Conservation (phyloP, 768 basidiomycete species). For the Flagelloscypha sp. region DNA sequence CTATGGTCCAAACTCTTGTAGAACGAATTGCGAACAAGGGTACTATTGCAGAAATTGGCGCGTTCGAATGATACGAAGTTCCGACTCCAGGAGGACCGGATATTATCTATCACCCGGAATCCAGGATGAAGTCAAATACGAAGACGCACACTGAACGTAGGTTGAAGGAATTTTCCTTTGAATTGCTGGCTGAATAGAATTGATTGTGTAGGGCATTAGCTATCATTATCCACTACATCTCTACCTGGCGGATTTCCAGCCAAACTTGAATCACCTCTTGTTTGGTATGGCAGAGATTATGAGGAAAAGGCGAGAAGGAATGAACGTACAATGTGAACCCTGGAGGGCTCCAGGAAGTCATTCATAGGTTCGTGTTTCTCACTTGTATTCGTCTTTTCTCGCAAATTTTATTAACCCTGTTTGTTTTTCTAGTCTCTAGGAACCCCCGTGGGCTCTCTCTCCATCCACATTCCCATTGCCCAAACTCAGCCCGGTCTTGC, state of each 20-base stretch:
- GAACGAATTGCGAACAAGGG: too few relatives aligned
- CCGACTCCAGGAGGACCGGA: too few relatives aligned
- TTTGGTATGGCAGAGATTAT: conserved; percentile 38
- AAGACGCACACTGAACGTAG: not conserved
- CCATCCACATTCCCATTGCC: conserved; percentile 37
- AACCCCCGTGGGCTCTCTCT: conserved; percentile 26
- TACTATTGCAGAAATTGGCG: too few relatives aligned
- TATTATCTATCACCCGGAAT: conserved; percentile 1
- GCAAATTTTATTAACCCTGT: not conserved
- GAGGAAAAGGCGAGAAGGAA: conserved; percentile 28
- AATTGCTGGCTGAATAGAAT: too few relatives aligned
- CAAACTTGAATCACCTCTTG: conserved; percentile 28
- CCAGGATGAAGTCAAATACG: not conserved
- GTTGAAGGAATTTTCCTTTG: too few relatives aligned
- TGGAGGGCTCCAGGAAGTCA: conserved; percentile 29
- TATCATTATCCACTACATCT: conserved; percentile 8
- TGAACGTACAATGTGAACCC: conserved; percentile 33
- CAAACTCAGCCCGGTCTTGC: conserved; percentile 24
- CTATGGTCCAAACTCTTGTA: too few relatives aligned
- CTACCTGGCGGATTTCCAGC: conserved; percentile 31
- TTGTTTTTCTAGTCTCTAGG: conserved; percentile 2
- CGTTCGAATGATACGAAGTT: too few relatives aligned
- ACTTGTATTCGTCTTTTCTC: not conserved
- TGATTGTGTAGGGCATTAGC: not conserved
- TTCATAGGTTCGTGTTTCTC: conserved; percentile 19